Conservation (phyloP, 768 basidiomycete genomes). For the Chalciporus chontae region DNA sequence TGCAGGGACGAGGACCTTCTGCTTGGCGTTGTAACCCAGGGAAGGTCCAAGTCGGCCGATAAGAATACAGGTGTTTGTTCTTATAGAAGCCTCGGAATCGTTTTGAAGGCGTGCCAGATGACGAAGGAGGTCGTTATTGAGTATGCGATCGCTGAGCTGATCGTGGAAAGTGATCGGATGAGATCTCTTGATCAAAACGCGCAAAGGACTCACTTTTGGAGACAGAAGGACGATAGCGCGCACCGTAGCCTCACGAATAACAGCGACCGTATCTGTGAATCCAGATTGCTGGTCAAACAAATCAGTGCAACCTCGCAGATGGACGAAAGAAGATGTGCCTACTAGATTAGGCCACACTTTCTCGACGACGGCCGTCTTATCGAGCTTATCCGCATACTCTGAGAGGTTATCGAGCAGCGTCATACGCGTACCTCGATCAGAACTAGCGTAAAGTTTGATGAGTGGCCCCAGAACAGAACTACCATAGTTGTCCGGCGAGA, state of each 20-base stretch:
- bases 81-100: conserved; percentile 90
- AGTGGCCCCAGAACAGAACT: conserved; percentile 71
- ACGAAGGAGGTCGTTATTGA: conserved; percentile 95
- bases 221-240: conserved; percentile 82
- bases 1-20: conserved; percentile 95
- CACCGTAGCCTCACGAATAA: conserved; percentile 92
- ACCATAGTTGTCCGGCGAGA: conserved; percentile 67
- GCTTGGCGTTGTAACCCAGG: conserved; percentile 83
- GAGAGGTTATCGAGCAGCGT: conserved; percentile 83
- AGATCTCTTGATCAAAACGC: neutral
- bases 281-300: conserved; percentile 73
- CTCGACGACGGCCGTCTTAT: conserved; percentile 79
- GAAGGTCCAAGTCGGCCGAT: conserved; percentile 87
- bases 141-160: conserved; percentile 83
- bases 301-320: neutral
- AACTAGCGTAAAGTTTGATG: conserved; percentile 79
- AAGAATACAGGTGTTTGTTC: conserved; percentile 96
- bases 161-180: conserved; percentile 2
- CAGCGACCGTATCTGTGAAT: conserved; percentile 89
- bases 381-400: conserved; percentile 83
- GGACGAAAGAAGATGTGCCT: neutral
- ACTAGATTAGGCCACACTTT: conserved; percentile 94
- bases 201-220: conserved; percentile 59
- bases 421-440: conserved; percentile 93
- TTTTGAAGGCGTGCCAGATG: conserved; percentile 89